Conservation (phyloP, 1,284 basidiomycete genomes). For the Coniophora puteana region DNA sequence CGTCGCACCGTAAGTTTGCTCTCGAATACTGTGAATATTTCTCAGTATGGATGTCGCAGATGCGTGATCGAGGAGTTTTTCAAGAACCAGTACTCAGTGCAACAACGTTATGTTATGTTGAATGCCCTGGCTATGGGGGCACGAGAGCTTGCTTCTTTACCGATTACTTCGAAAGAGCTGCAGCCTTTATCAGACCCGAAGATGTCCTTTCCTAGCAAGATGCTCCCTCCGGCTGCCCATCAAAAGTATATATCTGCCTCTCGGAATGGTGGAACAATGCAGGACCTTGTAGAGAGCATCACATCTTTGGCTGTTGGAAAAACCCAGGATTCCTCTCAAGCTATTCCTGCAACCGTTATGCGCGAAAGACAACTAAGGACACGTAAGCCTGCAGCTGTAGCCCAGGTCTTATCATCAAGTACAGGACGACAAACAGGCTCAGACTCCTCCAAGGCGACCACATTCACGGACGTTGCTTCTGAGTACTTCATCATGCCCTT, state of each 20-base stretch:
- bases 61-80: slow-evolving; percentile 92
- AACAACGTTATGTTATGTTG: slow-evolving; percentile 82
- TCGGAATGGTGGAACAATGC: slow-evolving; percentile 32
- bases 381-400: slow-evolving; percentile 44
- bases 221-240: slow-evolving; percentile 69
- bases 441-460: slow-evolving; percentile 19
- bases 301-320: slow-evolving; percentile 55
- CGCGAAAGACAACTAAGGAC: slow-evolving; percentile 78
- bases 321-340: slow-evolving; percentile 43
- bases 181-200: slow-evolving; percentile 33
- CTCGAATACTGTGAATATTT: too few relatives aligned
- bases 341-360: slow-evolving; percentile 55
- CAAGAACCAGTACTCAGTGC: slow-evolving; percentile 83
- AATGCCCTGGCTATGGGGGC: slow-evolving; percentile 85
- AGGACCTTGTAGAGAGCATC: slow-evolving; percentile 55
- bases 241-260: slow-evolving; percentile 54
- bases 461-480: slow-evolving; percentile 77
- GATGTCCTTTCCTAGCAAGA: slow-evolving; percentile 73
- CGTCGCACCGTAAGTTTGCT: slow-evolving; percentile 69
- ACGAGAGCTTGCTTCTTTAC: slow-evolving; percentile 76
- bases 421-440: too few relatives aligned
- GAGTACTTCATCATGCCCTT: slow-evolving; percentile 87
- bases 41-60: slow-evolving; percentile 36
- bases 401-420: too few relatives aligned
- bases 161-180: slow-evolving; percentile 40